A percentile compares a stretch with the other conserved stretches of the same genome.
Conservation (phyloP, 2,329 filamentous ascomycete species). For the Aureobasidium sp. region DNA sequence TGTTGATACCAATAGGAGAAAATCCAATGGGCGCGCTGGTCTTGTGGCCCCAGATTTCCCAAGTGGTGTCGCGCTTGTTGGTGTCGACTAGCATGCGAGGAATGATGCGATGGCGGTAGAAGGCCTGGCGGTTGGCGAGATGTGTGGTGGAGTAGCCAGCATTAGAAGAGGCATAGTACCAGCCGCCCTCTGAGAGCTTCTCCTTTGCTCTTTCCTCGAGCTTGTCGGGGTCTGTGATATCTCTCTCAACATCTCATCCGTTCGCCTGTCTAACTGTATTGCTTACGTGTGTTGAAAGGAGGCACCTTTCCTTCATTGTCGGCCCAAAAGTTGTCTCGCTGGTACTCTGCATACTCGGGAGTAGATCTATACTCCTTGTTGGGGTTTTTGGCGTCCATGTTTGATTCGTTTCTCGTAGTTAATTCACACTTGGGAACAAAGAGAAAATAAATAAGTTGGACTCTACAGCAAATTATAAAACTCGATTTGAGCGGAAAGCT, state of each 20-base stretch:
- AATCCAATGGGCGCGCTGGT: conserved; percentile 57
- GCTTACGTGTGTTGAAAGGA: conserved; percentile 46
- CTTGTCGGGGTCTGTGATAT: conserved; percentile 44
- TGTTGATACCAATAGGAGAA: conserved; percentile 59
- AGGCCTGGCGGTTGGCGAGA: conserved; percentile 55
- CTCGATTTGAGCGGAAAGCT: not conserved
- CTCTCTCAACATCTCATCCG: not conserved
- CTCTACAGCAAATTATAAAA: not conserved
- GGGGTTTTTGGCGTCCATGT: conserved; percentile 45
- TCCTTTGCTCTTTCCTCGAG: conserved; percentile 53
- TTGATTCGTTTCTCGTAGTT: not conserved
- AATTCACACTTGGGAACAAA: not conserved
- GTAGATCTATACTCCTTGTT: conserved; percentile 45
- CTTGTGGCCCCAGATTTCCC: conserved; percentile 54
- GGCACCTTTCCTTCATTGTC: conserved; percentile 44
- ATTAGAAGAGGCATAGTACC: conserved; percentile 54
- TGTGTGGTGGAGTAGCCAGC: conserved; percentile 49
- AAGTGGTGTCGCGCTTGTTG: conserved; percentile 50
- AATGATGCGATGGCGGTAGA: conserved; percentile 57
- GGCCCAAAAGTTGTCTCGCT: conserved; percentile 49
- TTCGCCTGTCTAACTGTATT: too few species aligned
- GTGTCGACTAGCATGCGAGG: conserved; percentile 57
- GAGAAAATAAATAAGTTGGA: not conserved
- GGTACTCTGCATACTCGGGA: conserved; percentile 49
- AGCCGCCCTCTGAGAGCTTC: conserved; percentile 49